phyloP scores from a whole-genome alignment of 2,329 filamentous ascomycete genomes.

The Aspergillus sp. region DNA sequence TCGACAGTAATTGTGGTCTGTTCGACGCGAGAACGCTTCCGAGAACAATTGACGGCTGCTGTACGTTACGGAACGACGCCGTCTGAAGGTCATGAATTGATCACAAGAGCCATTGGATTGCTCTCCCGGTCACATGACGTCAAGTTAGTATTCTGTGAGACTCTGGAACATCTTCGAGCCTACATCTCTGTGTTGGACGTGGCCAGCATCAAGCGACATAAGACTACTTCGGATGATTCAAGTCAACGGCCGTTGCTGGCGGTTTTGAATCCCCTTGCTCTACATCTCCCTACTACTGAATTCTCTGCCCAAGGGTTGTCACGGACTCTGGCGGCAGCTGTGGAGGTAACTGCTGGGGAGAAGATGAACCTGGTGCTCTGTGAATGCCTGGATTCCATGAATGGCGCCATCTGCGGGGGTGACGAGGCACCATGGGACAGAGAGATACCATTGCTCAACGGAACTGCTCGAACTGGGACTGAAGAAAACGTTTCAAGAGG shows the following conservation, averaged over 20 bases:
- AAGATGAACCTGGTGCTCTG: constrained; percentile 31
- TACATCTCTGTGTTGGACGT: constrained; percentile 55
- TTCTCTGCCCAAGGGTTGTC: constrained; percentile 45
- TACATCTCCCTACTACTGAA: constrained; percentile 39
- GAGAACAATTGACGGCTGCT: constrained; percentile 51
- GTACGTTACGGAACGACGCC: constrained; percentile 24
- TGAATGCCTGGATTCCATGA: constrained; percentile 32
- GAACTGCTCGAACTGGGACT: constrained; percentile 44
- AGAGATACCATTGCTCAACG: constrained; percentile 57
- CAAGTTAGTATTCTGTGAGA: constrained; percentile 64
- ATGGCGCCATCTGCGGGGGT: constrained; percentile 22
- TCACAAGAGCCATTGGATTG: constrained; percentile 61
- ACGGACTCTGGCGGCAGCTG: constrained; percentile 35
- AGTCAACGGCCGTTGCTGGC: constrained; percentile 24
- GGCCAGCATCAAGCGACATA: neutral
- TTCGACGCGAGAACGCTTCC: constrained; percentile 57
- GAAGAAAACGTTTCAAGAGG: constrained; percentile 51
- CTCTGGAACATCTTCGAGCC: constrained; percentile 69
- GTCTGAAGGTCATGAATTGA: constrained; percentile 37
- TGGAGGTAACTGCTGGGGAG: constrained; percentile 30
- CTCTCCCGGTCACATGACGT: constrained; percentile 63
- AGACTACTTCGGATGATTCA: constrained; percentile 1
- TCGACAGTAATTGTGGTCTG: constrained; percentile 67
- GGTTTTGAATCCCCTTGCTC: constrained; percentile 34
- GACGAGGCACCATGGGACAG: constrained; percentile 40